Evolutionary conservation across 352 stramenopile genomes (phyloP), one percentile per base, ranked within the genome.

Genomic region (Pythium volutum): DNA sequence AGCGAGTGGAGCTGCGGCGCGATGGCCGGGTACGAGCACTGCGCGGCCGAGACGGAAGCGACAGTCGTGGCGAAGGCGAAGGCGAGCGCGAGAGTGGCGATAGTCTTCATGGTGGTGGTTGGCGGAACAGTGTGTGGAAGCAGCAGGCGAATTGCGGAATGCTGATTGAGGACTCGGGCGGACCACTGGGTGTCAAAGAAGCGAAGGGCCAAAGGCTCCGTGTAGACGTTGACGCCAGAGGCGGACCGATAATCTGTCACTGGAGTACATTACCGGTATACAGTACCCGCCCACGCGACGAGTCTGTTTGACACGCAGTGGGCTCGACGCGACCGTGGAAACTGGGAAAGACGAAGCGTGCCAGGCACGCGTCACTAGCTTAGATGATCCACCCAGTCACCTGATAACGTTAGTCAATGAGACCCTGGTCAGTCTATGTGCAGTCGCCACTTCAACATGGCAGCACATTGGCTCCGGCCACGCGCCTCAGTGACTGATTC

Each of bases 41-140:
- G 31, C 36, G 47, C 31, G 4, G 56, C 55, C n/a, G 39, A 51
- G 39, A 20, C 41, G 16, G 43, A 23, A 9, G 47, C 16, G 3
- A 27, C 25, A 23, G 47, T n/a, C 25, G 45, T 22, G 15, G 33
- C 25, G 34, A n/a, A n/a, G n/a, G n/a, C n/a, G n/a, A n/a, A n/a
- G n/a, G 33, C 45, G 20, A 54, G 20, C 12, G 46, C 25, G 34
- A 56, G 22, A 26, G 47, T 50, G 31, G 34, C 18, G 45, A 42
- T 25, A 25, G 56, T 64, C 46, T 64, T 64, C 56, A 64, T 64
- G 34, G 36, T 49, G 31, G 14, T 22, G 16, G 53, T n/a, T n/a
- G n/a, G n/a, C n/a, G n/a, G n/a, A n/a, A n/a, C n/a, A n/a, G n/a
- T n/a, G 18, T 36, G 52, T 20, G 27, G 29, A 15, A 6, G 43